These are phyloP conservation scores for Prunus campanulata DNA, from an alignment of 306 rosid species.

Conservation along the genomic window DNA sequence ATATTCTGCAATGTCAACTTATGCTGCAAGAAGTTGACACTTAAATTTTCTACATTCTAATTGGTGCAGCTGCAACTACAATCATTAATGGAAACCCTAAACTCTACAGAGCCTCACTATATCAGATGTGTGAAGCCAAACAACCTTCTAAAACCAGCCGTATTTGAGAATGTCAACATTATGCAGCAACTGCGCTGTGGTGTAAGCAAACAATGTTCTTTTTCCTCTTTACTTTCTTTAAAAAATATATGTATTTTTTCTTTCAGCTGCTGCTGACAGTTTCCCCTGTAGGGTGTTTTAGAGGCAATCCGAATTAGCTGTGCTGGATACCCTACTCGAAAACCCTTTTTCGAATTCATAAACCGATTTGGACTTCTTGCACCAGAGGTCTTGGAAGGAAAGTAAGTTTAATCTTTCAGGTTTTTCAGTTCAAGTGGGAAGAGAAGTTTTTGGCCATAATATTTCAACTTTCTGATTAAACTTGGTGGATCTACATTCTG, in stretches of 20 bases:
- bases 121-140: constrained; percentile 99
- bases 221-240: constrained; percentile 23
- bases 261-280: constrained; percentile 25
- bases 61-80: constrained; percentile 92
- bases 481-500: constrained; percentile 24
- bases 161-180: constrained; percentile 89
- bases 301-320: constrained; percentile 99
- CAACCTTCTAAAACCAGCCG: constrained; percentile 90
- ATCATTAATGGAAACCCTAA: constrained; percentile 82
- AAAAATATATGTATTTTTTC: constrained; percentile 3
- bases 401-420: constrained; percentile 50
- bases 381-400: constrained; percentile 63
- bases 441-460: constrained; percentile 12
- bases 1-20: constrained; percentile 22
- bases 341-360: constrained; percentile 79
- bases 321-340: constrained; percentile 99
- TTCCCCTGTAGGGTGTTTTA: constrained; percentile 79
- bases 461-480: constrained; percentile 14
- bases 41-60: constrained; percentile 27
- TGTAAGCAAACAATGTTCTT: constrained; percentile 55
- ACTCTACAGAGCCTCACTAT: constrained; percentile 95
- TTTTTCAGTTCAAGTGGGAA: constrained; percentile 9
- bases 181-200: constrained; percentile 99
- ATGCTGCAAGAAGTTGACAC: constrained; percentile 32
- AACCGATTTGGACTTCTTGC: constrained; percentile 87